Evolutionary conservation across 2,329 filamentous ascomycete genomes (phyloP), one percentile per base, ranked within the genome.

Genomic region (Aspergillus versicolor): DNA sequence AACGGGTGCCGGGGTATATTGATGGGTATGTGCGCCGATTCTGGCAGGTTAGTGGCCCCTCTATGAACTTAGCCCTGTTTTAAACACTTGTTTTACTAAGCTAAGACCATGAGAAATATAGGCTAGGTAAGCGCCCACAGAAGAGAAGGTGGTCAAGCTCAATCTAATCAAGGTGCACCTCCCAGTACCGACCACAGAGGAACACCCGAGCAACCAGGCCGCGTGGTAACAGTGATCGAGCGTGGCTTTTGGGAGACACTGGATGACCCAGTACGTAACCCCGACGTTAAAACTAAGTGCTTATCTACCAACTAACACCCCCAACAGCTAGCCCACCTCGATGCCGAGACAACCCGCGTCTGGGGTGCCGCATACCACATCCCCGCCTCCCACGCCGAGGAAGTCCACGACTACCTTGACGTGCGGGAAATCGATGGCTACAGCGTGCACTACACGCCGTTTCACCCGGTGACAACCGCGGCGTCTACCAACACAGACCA

Each of bases 401-500:
- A 93, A 76, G 93, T 97, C 4, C 88, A 90, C 65, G 83, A 87
- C 57, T 97, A 97, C 73, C 89, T 99, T 47, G 92, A 97, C 74
- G 93, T 97, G 63, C 88, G 94, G 45, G 94, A 99, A 76, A 96
- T 97, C 70, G 96, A 97, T 77, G 94, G 94, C 24, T 99, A 99
- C 76, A 90, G 88, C 53, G 95, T 96, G 64, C 92, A 97, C 75
- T 91, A 92, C 74, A 91, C 92, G 27, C 86, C 89, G 0, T 97
- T 97, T 73, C 81, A 92, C 66, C 86, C 88, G 6, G 81, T 84
- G 4, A 62, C 73, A 12, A 56, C 49, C 11, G 30, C 60, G 4
- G 46, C 56, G 17, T 4, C 50, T 27, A 49, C 56, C 24, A 30
- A 19, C 38, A 38, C 45, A 54, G 52, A 30, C 17, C 32, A 19